A percentile compares a stretch with the other conserved stretches of the same genome.
These are phyloP conservation scores for Botrytis fabae DNA, from an alignment of 2,329 filamentous ascomycete species.

Conservation along the genomic window DNA sequence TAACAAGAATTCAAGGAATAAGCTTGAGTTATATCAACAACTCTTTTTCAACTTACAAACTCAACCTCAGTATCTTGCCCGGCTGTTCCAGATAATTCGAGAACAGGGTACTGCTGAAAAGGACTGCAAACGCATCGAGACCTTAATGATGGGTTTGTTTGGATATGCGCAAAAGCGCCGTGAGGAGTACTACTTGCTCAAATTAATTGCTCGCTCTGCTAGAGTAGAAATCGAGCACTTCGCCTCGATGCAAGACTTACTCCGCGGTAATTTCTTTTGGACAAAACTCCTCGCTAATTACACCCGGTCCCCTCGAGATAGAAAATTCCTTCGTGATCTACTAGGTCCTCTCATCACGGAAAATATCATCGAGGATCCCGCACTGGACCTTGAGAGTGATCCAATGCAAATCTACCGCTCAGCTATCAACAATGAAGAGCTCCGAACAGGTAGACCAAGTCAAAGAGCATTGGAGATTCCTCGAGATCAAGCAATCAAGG, in stretches of 20 bases:
- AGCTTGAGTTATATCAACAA: constrained; percentile 95
- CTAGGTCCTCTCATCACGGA: constrained; percentile 83
- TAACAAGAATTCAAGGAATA: constrained; percentile 94
- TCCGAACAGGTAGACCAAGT: constrained; percentile 84
- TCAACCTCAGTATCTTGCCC: constrained; percentile 89
- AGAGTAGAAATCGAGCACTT: constrained; percentile 81
- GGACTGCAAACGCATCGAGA: constrained; percentile 88
- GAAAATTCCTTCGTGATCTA: constrained; percentile 87
- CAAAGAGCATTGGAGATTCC: constrained; percentile 80
- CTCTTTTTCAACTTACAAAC: constrained; percentile 97
- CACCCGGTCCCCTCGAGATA: constrained; percentile 84
- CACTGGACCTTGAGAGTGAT: constrained; percentile 91
- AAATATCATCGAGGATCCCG: constrained; percentile 89
- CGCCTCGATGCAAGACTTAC: constrained; percentile 75
- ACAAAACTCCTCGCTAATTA: constrained; percentile 83
- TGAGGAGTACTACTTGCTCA: constrained; percentile 95
- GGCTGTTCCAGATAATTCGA: constrained; percentile 80
- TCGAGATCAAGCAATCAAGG: constrained; percentile 91
- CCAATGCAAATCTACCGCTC: constrained; percentile 96
- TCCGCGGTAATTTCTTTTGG: constrained; percentile 93
- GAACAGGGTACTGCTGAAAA: constrained; percentile 86
- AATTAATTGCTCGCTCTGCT: constrained; percentile 78
- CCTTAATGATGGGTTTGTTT: constrained; percentile 93
- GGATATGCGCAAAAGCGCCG: constrained; percentile 95
- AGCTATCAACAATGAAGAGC: constrained; percentile 94